Evolutionary conservation across 345 rosid species (phyloP), one percentile per base, ranked within the genome.

Genomic region (Isatis tinctoria): DNA sequence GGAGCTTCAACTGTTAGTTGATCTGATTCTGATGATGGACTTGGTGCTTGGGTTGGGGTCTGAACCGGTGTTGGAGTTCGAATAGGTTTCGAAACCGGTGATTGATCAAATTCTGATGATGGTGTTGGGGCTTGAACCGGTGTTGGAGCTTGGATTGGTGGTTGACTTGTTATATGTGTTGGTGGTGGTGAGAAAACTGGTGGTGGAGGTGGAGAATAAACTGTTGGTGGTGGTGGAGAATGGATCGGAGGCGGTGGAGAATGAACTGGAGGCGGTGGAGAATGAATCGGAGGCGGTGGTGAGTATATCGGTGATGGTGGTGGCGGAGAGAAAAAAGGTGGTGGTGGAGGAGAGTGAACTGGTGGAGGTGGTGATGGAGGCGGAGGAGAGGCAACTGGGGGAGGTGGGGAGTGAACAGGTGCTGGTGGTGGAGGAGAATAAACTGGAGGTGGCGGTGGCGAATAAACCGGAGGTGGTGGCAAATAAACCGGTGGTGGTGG

Each of bases 171-270:
- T 61, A 1, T 35, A 14, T 18, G 71, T 76, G 70, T 28, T 47
- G 79, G 47, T 49, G 72, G 72, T 65, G 72, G 41, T 44, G 72
- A 74, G 51, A 35, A 45, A 13, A 18, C 17, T 36, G 72, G 78
- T 36, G 72, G 78, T 39, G 78, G 78, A 58, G 78, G 80, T 1
- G 78, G 79, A 6, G 79, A 68, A n/a, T 68, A 37, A 4, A 67
- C 58, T 0, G 79, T 74, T 22, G 82, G 14, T 17, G 76, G 80
- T 11, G 83, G 77, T 0, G 83, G 67, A 4, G 69, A 69, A 3
- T 54, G 17, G 5, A 18, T 4, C 28, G 73, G 63, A 56, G 73
- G 73, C 3, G 57, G 74, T 1, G 70, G 78, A 6, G 73, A 67
- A 51, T 58, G 41, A 1, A 60, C 20, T 65, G 76, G 69, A 63